These are phyloP conservation scores for Kingdonia uniflora DNA, from an alignment of 164 flowering plant genomes.

Conservation along the genomic window DNA sequence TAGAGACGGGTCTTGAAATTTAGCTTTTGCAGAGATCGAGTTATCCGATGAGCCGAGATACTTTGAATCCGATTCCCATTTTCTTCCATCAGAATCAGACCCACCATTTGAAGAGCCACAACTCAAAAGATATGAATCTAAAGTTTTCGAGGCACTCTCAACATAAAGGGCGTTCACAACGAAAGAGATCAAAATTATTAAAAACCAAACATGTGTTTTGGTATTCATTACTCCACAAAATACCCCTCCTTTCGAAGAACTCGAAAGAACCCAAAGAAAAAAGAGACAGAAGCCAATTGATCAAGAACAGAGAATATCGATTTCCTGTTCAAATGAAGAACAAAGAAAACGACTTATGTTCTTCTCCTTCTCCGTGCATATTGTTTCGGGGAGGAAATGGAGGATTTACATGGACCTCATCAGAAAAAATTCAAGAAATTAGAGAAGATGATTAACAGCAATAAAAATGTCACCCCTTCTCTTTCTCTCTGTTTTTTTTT, in stretches of 20 bases:
- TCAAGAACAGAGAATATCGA: neutral
- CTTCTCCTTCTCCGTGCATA: no score
- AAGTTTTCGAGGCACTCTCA: neutral
- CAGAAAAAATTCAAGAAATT: no score
- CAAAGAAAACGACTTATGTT: neutral
- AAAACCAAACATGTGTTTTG: constrained; percentile 12
- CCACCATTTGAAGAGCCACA: constrained; percentile 31
- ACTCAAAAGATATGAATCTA: constrained; percentile 14
- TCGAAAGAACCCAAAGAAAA: neutral
- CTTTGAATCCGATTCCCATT: constrained; percentile 33
- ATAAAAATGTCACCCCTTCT: no score
- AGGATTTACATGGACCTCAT: no score
- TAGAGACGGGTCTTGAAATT: constrained; percentile 45
- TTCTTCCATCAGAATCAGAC: constrained; percentile 34
- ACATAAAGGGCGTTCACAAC: neutral
- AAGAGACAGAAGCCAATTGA: neutral
- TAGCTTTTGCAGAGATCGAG: constrained; percentile 19
- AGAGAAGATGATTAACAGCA: no score
- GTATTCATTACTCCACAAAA: constrained; percentile 15
- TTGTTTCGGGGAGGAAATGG: no score
- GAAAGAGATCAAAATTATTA: constrained; percentile 10
- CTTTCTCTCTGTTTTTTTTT: no score
- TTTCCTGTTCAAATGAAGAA: neutral
- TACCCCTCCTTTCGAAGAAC: neutral
- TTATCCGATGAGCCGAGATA: constrained; percentile 18